These are phyloP conservation scores for Lepidopterella palustris DNA, from an alignment of 495 filamentous ascomycete genomes.

Conservation along the genomic window DNA sequence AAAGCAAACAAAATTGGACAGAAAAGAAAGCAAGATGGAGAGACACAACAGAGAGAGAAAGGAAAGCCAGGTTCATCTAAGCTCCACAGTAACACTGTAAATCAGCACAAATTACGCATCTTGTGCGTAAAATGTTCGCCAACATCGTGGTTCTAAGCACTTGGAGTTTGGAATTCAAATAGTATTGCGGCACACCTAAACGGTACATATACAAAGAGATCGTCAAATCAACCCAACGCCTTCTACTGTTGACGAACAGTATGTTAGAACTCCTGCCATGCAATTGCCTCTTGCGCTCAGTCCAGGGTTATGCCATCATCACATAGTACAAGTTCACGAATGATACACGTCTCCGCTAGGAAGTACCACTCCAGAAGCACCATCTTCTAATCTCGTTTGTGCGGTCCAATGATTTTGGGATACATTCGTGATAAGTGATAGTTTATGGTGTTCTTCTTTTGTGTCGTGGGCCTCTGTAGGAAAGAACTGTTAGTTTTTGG, in stretches of 20 bases:
- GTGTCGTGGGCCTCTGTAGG: constrained; percentile 53
- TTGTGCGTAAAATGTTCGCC: no score
- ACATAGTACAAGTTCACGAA: not conserved
- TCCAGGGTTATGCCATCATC: not conserved
- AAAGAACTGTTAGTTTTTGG: constrained; percentile 3
- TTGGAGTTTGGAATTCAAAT: no score
- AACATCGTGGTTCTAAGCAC: no score
- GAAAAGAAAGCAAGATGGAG: no score
- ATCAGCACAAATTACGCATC: no score
- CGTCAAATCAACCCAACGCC: constrained; percentile 2
- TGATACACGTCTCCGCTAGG: not conserved
- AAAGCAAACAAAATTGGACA: no score
- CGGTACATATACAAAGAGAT: not conserved
- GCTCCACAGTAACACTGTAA: no score
- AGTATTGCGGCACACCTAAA: no score
- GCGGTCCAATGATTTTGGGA: constrained; percentile 63
- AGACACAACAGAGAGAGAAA: no score
- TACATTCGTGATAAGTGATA: constrained; percentile 88
- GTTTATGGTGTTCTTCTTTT: constrained; percentile 82
- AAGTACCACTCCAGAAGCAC: not conserved
- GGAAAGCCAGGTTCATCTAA: no score
- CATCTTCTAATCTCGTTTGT: constrained; percentile 55
- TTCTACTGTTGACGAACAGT: not conserved
- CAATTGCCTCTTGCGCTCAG: not conserved
- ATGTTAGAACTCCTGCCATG: not conserved